Evolutionary conservation across 108 stramenopile genomes (phyloP).

Genomic region (Nannochloropsis salina): DNA sequence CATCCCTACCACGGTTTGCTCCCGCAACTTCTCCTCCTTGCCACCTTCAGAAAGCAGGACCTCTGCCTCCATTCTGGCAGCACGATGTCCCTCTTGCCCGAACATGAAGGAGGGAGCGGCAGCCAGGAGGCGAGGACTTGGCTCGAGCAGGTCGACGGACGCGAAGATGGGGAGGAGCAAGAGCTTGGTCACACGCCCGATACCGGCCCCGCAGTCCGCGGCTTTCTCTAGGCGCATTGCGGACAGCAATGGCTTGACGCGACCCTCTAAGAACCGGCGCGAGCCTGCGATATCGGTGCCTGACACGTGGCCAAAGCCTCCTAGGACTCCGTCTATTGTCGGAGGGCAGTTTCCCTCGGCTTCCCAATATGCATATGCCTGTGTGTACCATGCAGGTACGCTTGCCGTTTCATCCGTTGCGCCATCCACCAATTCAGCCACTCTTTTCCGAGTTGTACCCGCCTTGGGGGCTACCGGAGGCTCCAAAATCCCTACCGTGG

Average conservation of each 20-base stretch:
- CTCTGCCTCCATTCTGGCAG: background rate
- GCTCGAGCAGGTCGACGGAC: constrained; percentile 76
- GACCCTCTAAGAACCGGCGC: constrained; percentile 56
- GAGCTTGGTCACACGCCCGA: constrained; percentile 81
- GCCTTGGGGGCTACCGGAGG: background rate
- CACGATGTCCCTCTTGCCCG: constrained; percentile 25
- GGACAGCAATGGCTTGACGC: constrained; percentile 32
- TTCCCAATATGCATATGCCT: constrained; percentile 74
- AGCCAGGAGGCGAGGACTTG: constrained; percentile 71
- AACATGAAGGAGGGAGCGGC: constrained; percentile 72
- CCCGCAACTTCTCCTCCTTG: constrained; percentile 47
- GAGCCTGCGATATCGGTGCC: constrained; percentile 72
- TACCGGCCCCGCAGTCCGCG: constrained; percentile 60
- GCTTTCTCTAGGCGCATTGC: constrained; percentile 26
- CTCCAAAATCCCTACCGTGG: background rate
- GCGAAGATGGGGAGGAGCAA: constrained; percentile 66
- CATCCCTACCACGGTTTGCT: constrained; percentile 51
- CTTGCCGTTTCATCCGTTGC: background rate
- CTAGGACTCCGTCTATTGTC: constrained; percentile 77
- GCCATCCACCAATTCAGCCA: background rate
- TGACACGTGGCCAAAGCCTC: constrained; percentile 73
- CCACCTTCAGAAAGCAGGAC: background rate
- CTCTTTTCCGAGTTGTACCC: no score
- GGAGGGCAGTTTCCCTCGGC: constrained; percentile 64
- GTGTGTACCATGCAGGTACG: constrained; percentile 62